Evolutionary conservation across 352 stramenopile genomes (phyloP).

Genomic region (Pythium periplocum): DNA sequence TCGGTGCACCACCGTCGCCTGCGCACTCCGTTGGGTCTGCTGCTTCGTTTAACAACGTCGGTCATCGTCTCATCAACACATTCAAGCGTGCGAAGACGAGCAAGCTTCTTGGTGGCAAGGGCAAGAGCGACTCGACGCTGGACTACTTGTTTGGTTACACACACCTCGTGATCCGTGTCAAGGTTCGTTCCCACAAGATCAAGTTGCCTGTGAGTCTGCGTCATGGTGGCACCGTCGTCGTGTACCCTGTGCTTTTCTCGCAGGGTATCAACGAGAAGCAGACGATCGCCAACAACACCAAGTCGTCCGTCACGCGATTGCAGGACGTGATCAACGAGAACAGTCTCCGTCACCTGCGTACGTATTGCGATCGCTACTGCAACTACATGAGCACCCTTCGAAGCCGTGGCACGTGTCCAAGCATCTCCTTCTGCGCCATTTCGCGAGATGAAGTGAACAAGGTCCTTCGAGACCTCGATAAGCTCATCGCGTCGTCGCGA

Average conservation of each 20-base stretch:
- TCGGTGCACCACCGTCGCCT: conserved; percentile 14
- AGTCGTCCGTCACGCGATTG: conserved; percentile 64
- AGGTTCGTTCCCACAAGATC: conserved; percentile 69
- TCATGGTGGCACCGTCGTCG: conserved; percentile 54
- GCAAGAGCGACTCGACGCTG: conserved; percentile 13
- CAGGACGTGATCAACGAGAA: conserved; percentile 82
- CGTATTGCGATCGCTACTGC: conserved; percentile 74
- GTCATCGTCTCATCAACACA: conserved; percentile 60
- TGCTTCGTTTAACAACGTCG: conserved; percentile 52
- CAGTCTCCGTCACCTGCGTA: conserved; percentile 58
- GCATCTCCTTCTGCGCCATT: conserved; percentile 12
- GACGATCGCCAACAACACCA: conserved; percentile 88
- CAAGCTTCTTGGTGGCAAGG: conserved; percentile 41
- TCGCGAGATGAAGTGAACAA: conserved; percentile 51
- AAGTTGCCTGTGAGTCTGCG: conserved; percentile 56
- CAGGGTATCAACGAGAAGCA: conserved; percentile 94
- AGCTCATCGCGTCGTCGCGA: conserved; percentile 58
- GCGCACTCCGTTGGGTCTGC: conserved; percentile 28
- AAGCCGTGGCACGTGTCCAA: conserved; percentile 19
- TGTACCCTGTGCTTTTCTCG: conserved; percentile 74
- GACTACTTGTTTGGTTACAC: conserved; percentile 64
- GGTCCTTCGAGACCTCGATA: conserved; percentile 56
- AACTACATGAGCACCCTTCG: conserved; percentile 55
- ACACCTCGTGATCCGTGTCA: conserved; percentile 76
- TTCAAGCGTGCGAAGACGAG: conserved; percentile 65